Conservation (phyloP, 2,329 filamentous ascomycete species). For the Colletotrichum theobromicola region DNA sequence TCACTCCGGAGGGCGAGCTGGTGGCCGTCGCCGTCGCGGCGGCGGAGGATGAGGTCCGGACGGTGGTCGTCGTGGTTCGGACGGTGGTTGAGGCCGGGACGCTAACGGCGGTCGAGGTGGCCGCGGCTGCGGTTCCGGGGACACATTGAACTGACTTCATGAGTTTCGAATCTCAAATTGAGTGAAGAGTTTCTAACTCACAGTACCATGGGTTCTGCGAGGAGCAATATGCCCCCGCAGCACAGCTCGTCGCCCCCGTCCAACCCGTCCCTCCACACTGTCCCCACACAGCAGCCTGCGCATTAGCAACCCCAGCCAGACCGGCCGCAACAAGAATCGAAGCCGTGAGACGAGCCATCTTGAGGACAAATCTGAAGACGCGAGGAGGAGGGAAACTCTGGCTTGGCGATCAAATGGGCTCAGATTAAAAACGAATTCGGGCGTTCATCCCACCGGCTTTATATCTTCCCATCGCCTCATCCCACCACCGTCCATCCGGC, state of each 20-base stretch:
- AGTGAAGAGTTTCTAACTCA: constrained; percentile 43
- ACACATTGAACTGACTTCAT: constrained; percentile 6
- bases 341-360: constrained; percentile 10
- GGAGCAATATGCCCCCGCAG: constrained; percentile 43
- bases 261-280: constrained; percentile 49
- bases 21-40: neutral
- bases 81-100: neutral
- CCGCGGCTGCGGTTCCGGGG: constrained; percentile 1
- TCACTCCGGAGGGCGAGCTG: constrained; percentile 8
- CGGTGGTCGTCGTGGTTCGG: neutral
- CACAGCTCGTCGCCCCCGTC: constrained; percentile 42
- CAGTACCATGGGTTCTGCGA: constrained; percentile 44
- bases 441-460: neutral
- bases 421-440: neutral
- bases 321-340: neutral
- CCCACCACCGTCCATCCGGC: neutral
- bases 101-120: neutral
- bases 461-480: neutral
- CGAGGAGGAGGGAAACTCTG: neutral
- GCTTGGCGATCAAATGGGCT: neutral
- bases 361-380: neutral
- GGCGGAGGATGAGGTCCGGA: neutral
- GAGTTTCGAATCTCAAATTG: neutral
- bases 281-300: constrained; percentile 23
- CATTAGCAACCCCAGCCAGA: neutral